phyloP scores from a whole-genome alignment of 2,329 filamentous ascomycete species.

The Truncatella angustata region DNA sequence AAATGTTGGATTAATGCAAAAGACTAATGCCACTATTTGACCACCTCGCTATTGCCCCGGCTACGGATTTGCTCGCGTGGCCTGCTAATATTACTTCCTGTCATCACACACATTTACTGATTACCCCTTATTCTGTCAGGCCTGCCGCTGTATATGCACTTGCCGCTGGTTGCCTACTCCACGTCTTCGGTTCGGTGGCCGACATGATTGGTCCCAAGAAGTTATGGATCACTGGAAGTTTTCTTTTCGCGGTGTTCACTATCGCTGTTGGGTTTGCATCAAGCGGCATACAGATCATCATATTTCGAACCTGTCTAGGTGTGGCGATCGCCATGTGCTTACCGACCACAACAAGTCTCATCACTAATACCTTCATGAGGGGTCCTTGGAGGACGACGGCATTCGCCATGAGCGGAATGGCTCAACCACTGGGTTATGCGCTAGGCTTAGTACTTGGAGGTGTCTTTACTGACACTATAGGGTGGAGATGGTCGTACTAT shows the following conservation, averaged over 20 bases:
- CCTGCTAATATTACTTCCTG: too few relatives aligned
- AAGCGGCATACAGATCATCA: conserved; percentile 34
- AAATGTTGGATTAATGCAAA: too few relatives aligned
- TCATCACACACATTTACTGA: too few relatives aligned
- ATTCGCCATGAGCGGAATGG: conserved; percentile 44
- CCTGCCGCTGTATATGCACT: conserved; percentile 22
- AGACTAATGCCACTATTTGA: too few relatives aligned
- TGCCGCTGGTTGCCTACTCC: conserved; percentile 23
- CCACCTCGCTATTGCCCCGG: too few relatives aligned
- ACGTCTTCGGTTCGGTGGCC: conserved; percentile 33
- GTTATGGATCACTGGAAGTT: conserved; percentile 33
- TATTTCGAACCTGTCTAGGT: conserved; percentile 33
- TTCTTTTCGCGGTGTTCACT: conserved; percentile 31
- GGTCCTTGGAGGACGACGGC: conserved; percentile 37
- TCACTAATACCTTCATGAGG: conserved; percentile 35
- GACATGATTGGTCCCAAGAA: conserved; percentile 34
- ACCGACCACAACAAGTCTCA: conserved; percentile 34
- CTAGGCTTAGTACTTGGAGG: conserved; percentile 49
- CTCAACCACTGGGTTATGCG: conserved; percentile 45
- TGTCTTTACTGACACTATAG: conserved; percentile 44
- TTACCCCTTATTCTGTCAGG: too few relatives aligned
- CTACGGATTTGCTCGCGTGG: too few relatives aligned
- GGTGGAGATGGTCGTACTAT: conserved; percentile 47
- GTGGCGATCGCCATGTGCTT: conserved; percentile 36
- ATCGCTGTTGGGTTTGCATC: conserved; percentile 30